These are phyloP conservation scores for Yamadazyma atmosphaerica DNA, from an alignment of 1,139 yeast species.

Conservation along the genomic window DNA sequence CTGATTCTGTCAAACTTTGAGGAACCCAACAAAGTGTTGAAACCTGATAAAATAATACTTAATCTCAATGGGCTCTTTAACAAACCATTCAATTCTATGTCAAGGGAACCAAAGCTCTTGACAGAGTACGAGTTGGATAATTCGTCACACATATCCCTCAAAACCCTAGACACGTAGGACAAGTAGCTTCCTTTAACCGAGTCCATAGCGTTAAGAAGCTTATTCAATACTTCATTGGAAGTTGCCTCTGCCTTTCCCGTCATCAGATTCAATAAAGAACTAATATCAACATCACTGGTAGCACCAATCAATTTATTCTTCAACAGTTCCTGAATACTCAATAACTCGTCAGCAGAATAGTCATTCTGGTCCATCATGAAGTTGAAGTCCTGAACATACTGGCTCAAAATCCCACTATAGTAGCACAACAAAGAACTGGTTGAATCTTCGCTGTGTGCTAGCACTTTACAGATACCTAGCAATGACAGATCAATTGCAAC, in stretches of 20 bases:
- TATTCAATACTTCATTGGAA: neutral
- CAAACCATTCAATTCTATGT: conserved; percentile 30
- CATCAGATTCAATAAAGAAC: conserved; percentile 1
- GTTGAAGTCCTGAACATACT: conserved; percentile 29
- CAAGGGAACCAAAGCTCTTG: conserved; percentile 24
- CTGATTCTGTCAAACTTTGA: conserved; percentile 52
- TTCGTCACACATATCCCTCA: conserved; percentile 21
- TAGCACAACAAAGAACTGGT: conserved; percentile 2
- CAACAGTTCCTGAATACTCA: conserved; percentile 5
- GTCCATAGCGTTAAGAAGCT: conserved; percentile 5
- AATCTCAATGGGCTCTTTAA: conserved; percentile 36
- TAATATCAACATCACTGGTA: neutral
- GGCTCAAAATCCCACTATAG: conserved; percentile 20
- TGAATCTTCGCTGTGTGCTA: neutral
- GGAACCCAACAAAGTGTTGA: conserved; percentile 30
- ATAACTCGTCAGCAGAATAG: conserved; percentile 3
- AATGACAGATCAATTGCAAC: conserved; percentile 4
- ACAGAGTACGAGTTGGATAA: conserved; percentile 30
- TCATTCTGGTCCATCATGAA: conserved; percentile 15
- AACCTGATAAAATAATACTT: conserved; percentile 37
- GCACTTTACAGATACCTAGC: conserved; percentile 7
- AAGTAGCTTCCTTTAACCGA: conserved; percentile 10
- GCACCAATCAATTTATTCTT: neutral
- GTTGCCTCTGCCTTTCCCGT: neutral
- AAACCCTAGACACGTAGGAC: conserved; percentile 28